Conservation (phyloP, 108 stramenopile species). For the Cyclotella choctawhatcheeana region DNA sequence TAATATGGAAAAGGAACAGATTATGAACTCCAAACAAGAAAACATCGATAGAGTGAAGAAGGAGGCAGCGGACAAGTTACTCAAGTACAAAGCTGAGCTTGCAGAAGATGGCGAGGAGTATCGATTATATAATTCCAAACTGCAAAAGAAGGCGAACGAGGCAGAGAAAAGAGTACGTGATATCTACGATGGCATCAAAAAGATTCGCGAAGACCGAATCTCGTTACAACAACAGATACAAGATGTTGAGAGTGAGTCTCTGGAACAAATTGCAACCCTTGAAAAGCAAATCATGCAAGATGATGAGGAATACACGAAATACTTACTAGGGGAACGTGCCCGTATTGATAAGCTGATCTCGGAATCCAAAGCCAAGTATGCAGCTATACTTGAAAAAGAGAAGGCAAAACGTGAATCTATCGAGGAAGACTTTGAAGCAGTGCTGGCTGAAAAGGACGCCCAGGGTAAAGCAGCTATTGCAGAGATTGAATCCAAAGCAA, state of each 20-base stretch:
- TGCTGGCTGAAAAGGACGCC: conserved; percentile 16
- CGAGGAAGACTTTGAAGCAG: conserved; percentile 15
- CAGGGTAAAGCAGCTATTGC: conserved; percentile 20
- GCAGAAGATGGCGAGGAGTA: conserved; percentile 14
- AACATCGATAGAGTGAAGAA: conserved; percentile 25
- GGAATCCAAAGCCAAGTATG: conserved; percentile 26
- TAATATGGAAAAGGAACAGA: conserved; percentile 32
- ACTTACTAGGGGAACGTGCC: conserved; percentile 19
- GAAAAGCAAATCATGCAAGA: conserved; percentile 28
- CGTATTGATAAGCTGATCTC: conserved; percentile 34
- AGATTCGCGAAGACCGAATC: conserved; percentile 33
- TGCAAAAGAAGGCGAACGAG: conserved; percentile 26
- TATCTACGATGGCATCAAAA: conserved; percentile 18
- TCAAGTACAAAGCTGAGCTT: conserved; percentile 13
- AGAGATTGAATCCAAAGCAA: conserved; percentile 27
- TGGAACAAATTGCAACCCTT: conserved; percentile 29
- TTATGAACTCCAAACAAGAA: conserved; percentile 20
- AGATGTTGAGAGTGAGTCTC: conserved; percentile 27
- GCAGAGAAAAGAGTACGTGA: conserved; percentile 31
- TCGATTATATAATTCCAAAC: conserved; percentile 23
- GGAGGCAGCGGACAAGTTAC: conserved; percentile 26
- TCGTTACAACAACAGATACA: conserved; percentile 32
- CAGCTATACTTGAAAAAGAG: conserved; percentile 23
- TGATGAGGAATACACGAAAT: conserved; percentile 20
- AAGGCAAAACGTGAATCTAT: conserved; percentile 16